Base-by-base conservation (phyloP, 768 basidiomycete species). In the Boletales sp. region DNA sequence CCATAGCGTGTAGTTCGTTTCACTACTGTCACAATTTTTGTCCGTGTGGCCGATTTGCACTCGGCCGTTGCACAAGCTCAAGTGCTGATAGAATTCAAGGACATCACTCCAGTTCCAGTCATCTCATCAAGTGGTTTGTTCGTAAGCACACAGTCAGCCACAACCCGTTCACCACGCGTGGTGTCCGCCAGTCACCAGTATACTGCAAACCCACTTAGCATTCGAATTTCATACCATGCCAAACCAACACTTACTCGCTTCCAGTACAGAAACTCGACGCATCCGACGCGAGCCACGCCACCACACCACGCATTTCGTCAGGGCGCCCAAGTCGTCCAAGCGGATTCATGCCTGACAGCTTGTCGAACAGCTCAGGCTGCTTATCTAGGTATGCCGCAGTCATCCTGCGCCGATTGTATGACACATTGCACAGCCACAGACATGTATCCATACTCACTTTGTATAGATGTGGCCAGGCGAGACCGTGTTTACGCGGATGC, bases 391-490 rank as follows among this genome's bases (percentile, higher is more conserved):
- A 84, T 18, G 79, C 82, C 56, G 83, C 84, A 35, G 88, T 88
- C 86, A 88, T 87, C 52, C 85, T 87, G 50, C 10, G 14, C 13
- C 19, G 21, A 10, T 34, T 34, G 32, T 34, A 9, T 8, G 37
- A 51, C 6, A 24, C 43, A 18, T 4, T 13, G n/a, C 18, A 36
- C 37, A 37, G 34, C 13, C 46, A 42, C 58, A 66, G 52, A 37
- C 19, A 32, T 21, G 21, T 21, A 21, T 21, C 21, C 2, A 13
- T 47, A 83, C 56, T 3, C 51, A 86, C 83, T 72, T 74, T 8
- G 87, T 89, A 60, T 86, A 84, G 21, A 90, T 86, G 59, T 87
- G 79, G 3, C 88, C 87, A 0, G 87, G 87, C 10, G 87, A 89
- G 43, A 90, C 72, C 12, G 82, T 73, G 64, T 90, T 90, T 51